phyloP scores from a whole-genome alignment of 208 protist genomes.

The Leishmania martiniquensis region DNA sequence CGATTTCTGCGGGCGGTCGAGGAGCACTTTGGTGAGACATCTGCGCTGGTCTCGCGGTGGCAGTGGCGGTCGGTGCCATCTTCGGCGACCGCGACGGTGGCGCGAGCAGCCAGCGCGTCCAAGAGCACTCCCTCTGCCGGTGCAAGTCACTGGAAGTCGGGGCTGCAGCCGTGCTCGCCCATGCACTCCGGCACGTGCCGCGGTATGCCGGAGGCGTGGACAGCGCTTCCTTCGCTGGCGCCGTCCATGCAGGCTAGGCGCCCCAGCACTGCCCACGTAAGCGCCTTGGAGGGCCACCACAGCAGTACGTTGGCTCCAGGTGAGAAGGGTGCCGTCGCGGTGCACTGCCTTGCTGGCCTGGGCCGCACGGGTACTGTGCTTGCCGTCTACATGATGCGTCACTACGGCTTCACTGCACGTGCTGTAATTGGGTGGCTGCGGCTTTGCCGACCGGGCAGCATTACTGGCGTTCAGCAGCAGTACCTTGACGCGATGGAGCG shows the following conservation, averaged over 20 bases:
- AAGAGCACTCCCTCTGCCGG: neutral
- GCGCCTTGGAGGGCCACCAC: neutral
- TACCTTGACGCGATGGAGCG: conserved; percentile 90
- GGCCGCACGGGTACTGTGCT: conserved; percentile 97
- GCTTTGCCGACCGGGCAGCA: conserved; percentile 95
- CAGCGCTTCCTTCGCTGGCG: conserved; percentile 12
- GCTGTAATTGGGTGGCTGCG: conserved; percentile 95
- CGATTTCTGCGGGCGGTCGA: conserved; percentile 91
- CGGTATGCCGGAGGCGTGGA: conserved; percentile 44
- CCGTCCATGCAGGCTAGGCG: neutral
- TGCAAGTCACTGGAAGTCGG: neutral
- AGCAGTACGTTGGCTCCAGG: neutral
- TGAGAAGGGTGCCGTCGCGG: conserved; percentile 67
- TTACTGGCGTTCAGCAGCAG: conserved; percentile 97
- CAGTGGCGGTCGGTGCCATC: conserved; percentile 29
- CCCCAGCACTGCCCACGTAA: neutral
- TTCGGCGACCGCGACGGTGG: neutral
- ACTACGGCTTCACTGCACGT: conserved; percentile 92
- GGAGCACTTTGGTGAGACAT: conserved; percentile 39
- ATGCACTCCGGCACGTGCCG: conserved; percentile 37
- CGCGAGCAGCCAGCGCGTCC: conserved; percentile 3
- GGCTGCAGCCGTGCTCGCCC: conserved; percentile 11
- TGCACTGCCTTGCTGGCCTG: conserved; percentile 97
- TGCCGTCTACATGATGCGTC: conserved; percentile 91
- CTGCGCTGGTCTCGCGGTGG: conserved; percentile 14